Percentiles rank a stretch among this genome's conserved stretches.
Conservation (phyloP, 2,329 filamentous ascomycete species). For the Alternaria sp. region DNA sequence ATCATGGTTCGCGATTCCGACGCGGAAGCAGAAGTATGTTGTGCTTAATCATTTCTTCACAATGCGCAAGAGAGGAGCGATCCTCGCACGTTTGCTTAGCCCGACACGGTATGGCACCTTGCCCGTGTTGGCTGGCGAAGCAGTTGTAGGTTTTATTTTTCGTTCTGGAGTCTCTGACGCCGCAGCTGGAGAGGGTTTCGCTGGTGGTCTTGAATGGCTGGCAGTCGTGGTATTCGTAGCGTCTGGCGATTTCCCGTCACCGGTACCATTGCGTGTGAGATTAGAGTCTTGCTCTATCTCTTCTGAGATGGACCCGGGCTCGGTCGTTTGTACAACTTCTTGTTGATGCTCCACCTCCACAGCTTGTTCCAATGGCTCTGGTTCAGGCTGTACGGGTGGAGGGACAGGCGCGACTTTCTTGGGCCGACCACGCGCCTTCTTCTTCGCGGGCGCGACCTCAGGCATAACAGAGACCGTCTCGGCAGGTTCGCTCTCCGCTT, state of each 20-base stretch:
- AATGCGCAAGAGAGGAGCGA: slow-evolving; percentile 56
- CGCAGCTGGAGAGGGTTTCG: neutral
- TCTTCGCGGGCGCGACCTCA: slow-evolving; percentile 26
- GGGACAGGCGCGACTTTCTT: slow-evolving; percentile 26
- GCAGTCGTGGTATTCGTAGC: neutral
- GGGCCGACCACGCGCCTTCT: slow-evolving; percentile 42
- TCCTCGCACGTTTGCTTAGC: slow-evolving; percentile 56
- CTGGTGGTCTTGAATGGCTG: neutral
- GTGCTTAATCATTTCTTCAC: slow-evolving; percentile 50
- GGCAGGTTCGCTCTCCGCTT: slow-evolving; percentile 10
- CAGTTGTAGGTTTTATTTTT: slow-evolving; percentile 20
- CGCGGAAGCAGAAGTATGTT: neutral
- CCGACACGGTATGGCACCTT: slow-evolving; percentile 57
- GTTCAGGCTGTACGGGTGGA: neutral
- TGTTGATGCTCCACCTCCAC: neutral
- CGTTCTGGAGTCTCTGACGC: slow-evolving; percentile 23
- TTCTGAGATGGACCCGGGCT: neutral
- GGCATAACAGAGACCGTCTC: neutral
- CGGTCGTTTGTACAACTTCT: slow-evolving; percentile 4
- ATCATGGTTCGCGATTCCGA: neutral
- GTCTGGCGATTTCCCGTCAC: neutral
- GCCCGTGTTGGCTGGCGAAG: slow-evolving; percentile 40
- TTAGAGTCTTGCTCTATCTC: neutral
- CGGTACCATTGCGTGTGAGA: neutral
- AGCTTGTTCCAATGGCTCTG: slow-evolving; percentile 6